Base-by-base conservation (phyloP, 345 rosid genomes). In the Noccaea bulbosa region DNA sequence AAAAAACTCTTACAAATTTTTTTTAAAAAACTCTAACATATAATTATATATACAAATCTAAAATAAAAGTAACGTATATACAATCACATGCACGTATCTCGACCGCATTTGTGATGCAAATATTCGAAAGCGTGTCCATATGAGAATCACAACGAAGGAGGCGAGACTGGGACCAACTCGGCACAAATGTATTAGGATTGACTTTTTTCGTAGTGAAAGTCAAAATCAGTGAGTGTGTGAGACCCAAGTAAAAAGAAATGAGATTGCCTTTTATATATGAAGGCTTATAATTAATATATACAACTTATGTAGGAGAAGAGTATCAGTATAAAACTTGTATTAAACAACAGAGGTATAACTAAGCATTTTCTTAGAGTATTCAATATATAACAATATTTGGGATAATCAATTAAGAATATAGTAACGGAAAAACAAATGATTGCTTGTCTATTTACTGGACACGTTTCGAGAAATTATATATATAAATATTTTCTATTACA, bases 91-190 rank as follows among this genome's bases (percentile, higher is more conserved):
- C 44, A 56, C 37, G 44, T 55, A 56, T 39, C 16, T 39, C 27
- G 39, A 62, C 30, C 41, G 15, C 14, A 32, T 46, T 32, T 33
- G 16, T 46, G 60, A 49, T 60, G 74, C 59, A 41, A 9, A 59
- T 35, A 59, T 27, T 39, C 16, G 74, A 32, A 48, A 49, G 39
- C 74, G 33, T 48, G 74, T 70, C 16, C 65, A 57, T 41, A 15
- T 57, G 57, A 5, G 35, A 60, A 49, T 39, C 49, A 70, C 74
- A 49, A 15, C n/a, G 33, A 14, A 56, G 6, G 17, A 27, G 43
- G 38, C 16, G 47, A 9, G 41, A 40, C 27, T 41, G 20, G 61
- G 75, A 35, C 38, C 16, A 32, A 9, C 12, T 3, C 11, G 14
- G 24, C 46, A 46, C 72, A 22, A 22, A 10, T 59, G 8, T 34